Base-by-base conservation (phyloP, 2,329 filamentous ascomycete species). In the Verticillium albo-atrum region DNA sequence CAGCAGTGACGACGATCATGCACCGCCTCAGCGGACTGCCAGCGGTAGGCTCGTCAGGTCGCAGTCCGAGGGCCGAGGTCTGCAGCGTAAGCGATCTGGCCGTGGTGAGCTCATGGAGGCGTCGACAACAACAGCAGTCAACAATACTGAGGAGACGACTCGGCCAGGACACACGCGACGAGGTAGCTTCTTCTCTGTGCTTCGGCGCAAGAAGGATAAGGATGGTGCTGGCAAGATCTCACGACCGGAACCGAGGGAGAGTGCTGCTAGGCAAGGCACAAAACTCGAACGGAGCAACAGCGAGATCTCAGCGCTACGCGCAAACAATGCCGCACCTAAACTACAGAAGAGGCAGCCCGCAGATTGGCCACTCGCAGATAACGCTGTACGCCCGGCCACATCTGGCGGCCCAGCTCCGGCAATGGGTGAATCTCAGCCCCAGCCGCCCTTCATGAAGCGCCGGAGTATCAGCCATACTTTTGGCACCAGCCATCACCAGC, bases 191-290 rank as follows among this genome's bases (percentile, higher is more conserved):
- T 80, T 86, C 72, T 79, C 79, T 2, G 84, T 84, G 4, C 73
- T 92, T n/a, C 83, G 86, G 37, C 86, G 89, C 58, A 89, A 86
- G 70, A 89, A 86, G 70, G 77, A 74, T 50, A 73, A 73, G 35
- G 79, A 83, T 62, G 67, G 75, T 27, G 68, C 75, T 59, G 74
- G 78, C 54, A 84, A 81, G 66, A 81, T 88, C 23, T 77, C 81
- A 32, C 84, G 85, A 37, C 72, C 76, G 1, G 81, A 81, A 25
- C 67, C 75, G 10, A 68, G 72, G 14, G 86, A 89, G 64, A 87
- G 81, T 63, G 82, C 82, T 2, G 85, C 86, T 1, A 77, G 87
- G 10, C 78, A 82, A 56, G 87, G 90, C 63, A 88, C 85, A 0
- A 80, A 77, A 23, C 75, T 89, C 1, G 87, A 90, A 69, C 79